Evolutionary conservation across 2,329 filamentous ascomycete genomes (phyloP).

Genomic region (Sporothrix brasiliensis): DNA sequence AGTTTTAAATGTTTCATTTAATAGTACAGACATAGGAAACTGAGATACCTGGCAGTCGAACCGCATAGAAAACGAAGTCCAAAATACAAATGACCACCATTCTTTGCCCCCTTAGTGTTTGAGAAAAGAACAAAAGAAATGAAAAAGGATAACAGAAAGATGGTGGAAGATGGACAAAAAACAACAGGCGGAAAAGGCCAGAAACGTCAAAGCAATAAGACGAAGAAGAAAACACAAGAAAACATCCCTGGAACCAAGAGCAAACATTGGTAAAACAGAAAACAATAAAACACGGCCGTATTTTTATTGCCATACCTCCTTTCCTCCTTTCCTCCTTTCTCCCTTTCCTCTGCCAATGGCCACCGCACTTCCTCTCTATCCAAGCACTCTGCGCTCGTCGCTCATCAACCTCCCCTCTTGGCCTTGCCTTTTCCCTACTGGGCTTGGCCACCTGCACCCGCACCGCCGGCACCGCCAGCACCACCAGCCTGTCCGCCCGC

Average conservation of each 20-base stretch:
- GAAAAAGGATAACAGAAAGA: not conserved
- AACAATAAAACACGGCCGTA: not conserved
- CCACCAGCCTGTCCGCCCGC: slow-evolving; percentile 33
- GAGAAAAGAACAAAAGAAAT: slow-evolving; percentile 1
- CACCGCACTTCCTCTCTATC: not conserved
- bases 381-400: not conserved
- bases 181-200: not conserved
- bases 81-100: not conserved
- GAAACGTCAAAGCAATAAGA: no score
- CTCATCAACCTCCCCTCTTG: not conserved
- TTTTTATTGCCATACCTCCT: not conserved
- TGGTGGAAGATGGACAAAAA: not conserved
- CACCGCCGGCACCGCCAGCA: not conserved
- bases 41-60: no score
- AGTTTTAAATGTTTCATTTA: no score
- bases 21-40: no score
- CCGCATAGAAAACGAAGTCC: no score
- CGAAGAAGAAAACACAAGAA: not conserved
- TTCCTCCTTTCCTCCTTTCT: no score
- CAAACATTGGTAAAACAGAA: not conserved
- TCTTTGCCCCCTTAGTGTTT: not conserved
- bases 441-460: slow-evolving; percentile 12
- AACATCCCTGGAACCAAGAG: not conserved
- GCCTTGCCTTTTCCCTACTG: slow-evolving; percentile 15
- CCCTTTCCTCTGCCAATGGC: not conserved